These are phyloP conservation scores for Bolboschoenus planiculmis DNA, from an alignment of 176 grass and related monocot genomes.

Conservation along the genomic window DNA sequence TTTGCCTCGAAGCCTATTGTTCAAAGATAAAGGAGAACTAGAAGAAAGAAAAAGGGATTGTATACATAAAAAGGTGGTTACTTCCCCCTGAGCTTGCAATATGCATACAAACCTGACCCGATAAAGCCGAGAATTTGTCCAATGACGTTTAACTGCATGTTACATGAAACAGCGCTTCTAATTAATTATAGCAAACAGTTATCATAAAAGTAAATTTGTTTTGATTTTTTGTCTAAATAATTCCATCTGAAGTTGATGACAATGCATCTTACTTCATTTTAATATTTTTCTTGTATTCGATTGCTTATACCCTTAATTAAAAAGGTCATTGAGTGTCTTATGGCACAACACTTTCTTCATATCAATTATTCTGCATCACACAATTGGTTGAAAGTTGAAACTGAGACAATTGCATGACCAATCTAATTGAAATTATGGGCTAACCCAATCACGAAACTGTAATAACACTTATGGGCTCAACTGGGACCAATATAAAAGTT, in stretches of 20 bases:
- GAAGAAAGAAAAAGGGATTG: background rate
- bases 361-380: background rate
- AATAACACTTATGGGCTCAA: background rate
- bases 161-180: background rate
- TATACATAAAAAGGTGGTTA: slow-evolving; percentile 22
- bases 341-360: background rate
- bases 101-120: slow-evolving; percentile 89
- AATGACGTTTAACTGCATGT: slow-evolving; percentile 80
- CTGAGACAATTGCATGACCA: background rate
- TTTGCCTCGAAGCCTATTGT: background rate
- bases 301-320: background rate
- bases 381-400: background rate
- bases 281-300: background rate
- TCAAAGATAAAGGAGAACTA: background rate
- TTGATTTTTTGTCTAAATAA: background rate
- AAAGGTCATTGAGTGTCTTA: background rate
- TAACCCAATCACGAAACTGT: background rate
- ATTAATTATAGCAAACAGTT: slow-evolving; percentile 2
- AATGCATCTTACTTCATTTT: background rate
- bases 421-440: background rate
- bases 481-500: background rate
- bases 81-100: slow-evolving; percentile 91
- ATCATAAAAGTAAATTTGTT: background rate
- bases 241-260: background rate
- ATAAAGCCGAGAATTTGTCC: slow-evolving; percentile 84